Base-by-base conservation (phyloP, 148 eudicot genomes). In the Tetragonia tetragonoides region DNA sequence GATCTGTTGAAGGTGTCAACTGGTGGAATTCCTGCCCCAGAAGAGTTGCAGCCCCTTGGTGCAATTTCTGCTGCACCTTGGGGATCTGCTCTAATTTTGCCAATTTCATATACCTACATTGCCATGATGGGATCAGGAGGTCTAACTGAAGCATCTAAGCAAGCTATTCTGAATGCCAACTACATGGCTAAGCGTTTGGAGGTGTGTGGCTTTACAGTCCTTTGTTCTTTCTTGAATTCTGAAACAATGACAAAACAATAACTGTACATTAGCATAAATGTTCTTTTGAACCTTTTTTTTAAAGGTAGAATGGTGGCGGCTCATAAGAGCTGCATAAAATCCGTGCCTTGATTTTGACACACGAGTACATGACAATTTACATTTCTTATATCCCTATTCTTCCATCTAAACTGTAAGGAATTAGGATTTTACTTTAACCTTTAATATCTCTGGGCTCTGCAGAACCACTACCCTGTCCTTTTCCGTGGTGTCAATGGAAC, bases 41-140 rank as follows among this genome's bases (percentile, higher is more conserved):
- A 95, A 21, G 71, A 87, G 11, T 65, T 73, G 51, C 76, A 91
- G 72, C 97, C 99, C 10, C 90, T 95, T 44, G 99, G 99, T 80
- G 85, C 94, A 64, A 95, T 95, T 79, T 85, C 99, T 54, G 99
- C 99, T 49, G 99, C 99, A 40, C 99, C 99, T 39, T 95, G 97
- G 97, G 99, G 99, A 62, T 95, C 99, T 68, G 97, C 99, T 37
- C 89, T 95, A 46, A 95, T 95, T 82, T 81, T 95, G 83, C 99
- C 99, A 7, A 95, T 95, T 69, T 95, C 99, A 80, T 95, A 93
- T 81, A 90, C 93, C 78, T 95, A 95, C 84, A 95, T 95, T 82
- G 89, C 94, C 81, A 95, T 95, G 99, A 95, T 95, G 99, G 99
- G 99, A 7, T 93, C 99, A n/a, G 81, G 88, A 40, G 99, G 99